Evolutionary conservation across 192 early-diverging fungal species (phyloP), one percentile per base, ranked within the genome.

Genomic region (Thamnidium elegans): DNA sequence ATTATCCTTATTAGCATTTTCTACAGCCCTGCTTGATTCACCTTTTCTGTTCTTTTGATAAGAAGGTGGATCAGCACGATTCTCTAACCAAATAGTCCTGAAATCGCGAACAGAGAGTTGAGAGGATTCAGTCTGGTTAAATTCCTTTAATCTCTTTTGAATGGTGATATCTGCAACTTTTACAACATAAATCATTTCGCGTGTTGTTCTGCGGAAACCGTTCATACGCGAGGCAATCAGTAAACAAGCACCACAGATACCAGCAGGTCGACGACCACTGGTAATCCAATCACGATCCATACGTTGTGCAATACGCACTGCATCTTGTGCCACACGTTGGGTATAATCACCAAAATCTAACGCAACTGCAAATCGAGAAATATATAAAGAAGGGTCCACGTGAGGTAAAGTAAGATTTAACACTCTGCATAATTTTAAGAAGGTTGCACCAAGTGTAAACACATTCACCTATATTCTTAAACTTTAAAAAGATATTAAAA

Each of bases 201-300:
- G 79, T 30, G 83, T 75, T 4, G 95, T 88, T 30, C 96, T 81
- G 31, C 85, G 78, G 62, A 92, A 99, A 43, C 92, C 90, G 65
- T 97, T 88, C 89, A 97, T 92, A 50, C 94, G 75, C 2, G 94
- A 91, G 2, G 95, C 90, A 66, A 99, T 89, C 17, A 92, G 81
- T 32, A 99, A 69, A 63, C 90, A 88, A 3, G 94, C 95, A 7
- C 93, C 96, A 78, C 96, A 99, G 26, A 99, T 93, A 51, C 96
- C 96, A 11, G 93, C 84, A 4, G 95, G 95, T 4, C 92, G 84
- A 56, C 96, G 83, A 44, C 96, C 96, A 0, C 83, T 88, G 58
- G 85, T 76, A 58, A 97, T 92, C 94, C 94, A 99, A 78, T 97
- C 95, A 19, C 95, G 84, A 59, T 93, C 89, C 94, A 99, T 94